Percentiles rank a stretch among this genome's conserved stretches.
These are phyloP conservation scores for Adansonia gregorii DNA, from an alignment of 441 rosid genomes.

Conservation along the genomic window DNA sequence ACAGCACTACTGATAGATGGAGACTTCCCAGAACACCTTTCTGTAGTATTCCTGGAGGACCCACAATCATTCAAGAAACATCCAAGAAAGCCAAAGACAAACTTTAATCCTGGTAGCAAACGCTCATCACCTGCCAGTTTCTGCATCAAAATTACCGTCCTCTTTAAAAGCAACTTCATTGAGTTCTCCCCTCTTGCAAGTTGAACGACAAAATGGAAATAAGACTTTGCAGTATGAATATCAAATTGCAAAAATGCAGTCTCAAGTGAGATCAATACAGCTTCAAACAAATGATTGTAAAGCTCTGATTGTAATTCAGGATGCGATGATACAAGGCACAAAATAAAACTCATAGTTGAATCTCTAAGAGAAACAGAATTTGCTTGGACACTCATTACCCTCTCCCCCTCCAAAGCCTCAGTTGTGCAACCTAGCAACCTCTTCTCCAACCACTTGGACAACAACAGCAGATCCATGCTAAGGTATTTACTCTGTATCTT, in stretches of 20 bases:
- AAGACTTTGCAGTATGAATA: conserved; percentile 77
- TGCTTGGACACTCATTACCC: conserved; percentile 58
- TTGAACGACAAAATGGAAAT: conserved; percentile 83
- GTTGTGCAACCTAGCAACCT: conserved; percentile 77
- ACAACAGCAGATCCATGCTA: conserved; percentile 66
- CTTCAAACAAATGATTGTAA: conserved; percentile 85
- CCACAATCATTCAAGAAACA: conserved; percentile 75
- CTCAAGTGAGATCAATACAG: conserved; percentile 79
- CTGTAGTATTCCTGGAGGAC: conserved; percentile 53
- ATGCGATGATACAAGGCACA: conserved; percentile 61
- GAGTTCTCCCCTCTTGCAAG: conserved; percentile 76
- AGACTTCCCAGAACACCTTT: conserved; percentile 59
- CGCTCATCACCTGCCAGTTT: conserved; percentile 75
- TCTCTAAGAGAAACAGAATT: conserved; percentile 79
- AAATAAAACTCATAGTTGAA: conserved; percentile 81
- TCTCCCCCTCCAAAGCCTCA: conserved; percentile 64
- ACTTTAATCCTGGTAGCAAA: conserved; percentile 85
- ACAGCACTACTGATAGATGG: conserved; percentile 48
- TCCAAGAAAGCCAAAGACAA: conserved; percentile 88
- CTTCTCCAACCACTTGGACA: conserved; percentile 94
- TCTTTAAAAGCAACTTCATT: conserved; percentile 72
- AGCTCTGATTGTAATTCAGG: conserved; percentile 60
- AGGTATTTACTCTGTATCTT: conserved; percentile 67
- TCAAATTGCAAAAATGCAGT: conserved; percentile 87
- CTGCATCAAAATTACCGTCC: conserved; percentile 73